Base-by-base conservation (phyloP, 805 yeast genomes). In the Myxozyma nipponensis region DNA sequence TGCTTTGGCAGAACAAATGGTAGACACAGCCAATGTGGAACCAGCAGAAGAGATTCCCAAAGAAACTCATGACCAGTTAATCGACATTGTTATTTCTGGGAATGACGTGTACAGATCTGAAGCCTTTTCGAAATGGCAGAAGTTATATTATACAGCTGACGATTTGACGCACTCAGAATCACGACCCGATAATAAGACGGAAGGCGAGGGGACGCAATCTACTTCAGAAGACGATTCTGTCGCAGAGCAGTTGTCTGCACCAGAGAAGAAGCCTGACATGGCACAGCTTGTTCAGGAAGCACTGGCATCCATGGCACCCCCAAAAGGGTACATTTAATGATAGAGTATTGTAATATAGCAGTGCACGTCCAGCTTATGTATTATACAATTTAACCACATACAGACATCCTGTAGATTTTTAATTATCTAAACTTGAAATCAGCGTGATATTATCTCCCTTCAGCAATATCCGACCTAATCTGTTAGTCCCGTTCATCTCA, bases 371-470 rank as follows among this genome's bases (percentile, higher is more conserved):
- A n/a, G n/a, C n/a, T n/a, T n/a, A n/a, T n/a, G n/a, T n/a, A n/a
- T n/a, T n/a, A n/a, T n/a, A n/a, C n/a, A n/a, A n/a, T n/a, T n/a
- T n/a, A n/a, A n/a, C n/a, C n/a, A n/a, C n/a, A n/a, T n/a, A n/a
- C n/a, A n/a, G n/a, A n/a, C n/a, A n/a, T n/a, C n/a, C n/a, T n/a
- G 38, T 19, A 47, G 42, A 32, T 15, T 43, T 42, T 42, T 50
- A 64, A 9, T 56, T 50, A 19, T 69, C 72, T 25, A 65, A 57
- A 46, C 71, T 63, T 15, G 76, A 63, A 4, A 93, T 84, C 50
- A 91, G 70, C 6, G 96, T 84, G 40, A 93, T 86, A 65, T 89
- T 93, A 65, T 93, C 99, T 3, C 99, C 98, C 68, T 93, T 93
- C 50, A 93, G 72, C 58, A 93, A 66, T 22, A 93, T 78, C 51